Evolutionary conservation across 2,329 filamentous ascomycete species (phyloP), one percentile per base, ranked within the genome.

Genomic region (Dactylellina drechsleri): DNA sequence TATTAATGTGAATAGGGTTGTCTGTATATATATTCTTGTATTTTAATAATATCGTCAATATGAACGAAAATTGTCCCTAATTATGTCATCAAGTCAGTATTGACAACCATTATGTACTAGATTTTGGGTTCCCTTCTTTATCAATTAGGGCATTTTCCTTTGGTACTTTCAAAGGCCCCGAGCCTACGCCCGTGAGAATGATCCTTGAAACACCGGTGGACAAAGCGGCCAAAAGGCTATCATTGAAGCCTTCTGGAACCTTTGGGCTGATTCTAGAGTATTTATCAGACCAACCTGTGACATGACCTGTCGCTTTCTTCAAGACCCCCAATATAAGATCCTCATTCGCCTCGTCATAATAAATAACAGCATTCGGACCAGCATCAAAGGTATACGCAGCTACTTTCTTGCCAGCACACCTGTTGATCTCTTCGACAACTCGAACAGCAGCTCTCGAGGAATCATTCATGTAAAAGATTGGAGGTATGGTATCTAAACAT

Each of bases 391-490:
- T 99, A 83, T 99, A 99, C 2, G 95, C 95, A 2, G 92, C 93
- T 16, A 98, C 87, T 0, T 87, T 89, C 83, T 89, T 90, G 64
- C 92, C 93, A 3, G 91, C 92, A 23, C 87, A 86, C 64, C 86
- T 86, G 81, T 99, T 99, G 84, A 98, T 92, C 78, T 89, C 87
- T 84, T 99, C 93, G 31, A 97, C 93, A 15, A 92, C 89, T 61
- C 92, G 87, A 74, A 99, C 92, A 4, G 94, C 93, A 0, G 94
- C 92, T 43, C 91, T 86, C 18, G 91, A 94, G 15, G 94, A 90
- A 81, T 99, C 95, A 83, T 97, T 99, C 86, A 99, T 90, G 85
- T 99, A 99, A 83, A 97, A 97, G 81, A 99, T 99, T 16, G 96
- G 95, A 52, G 96, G 95, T 83, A 92, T 93, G 1, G 95, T 98